These are phyloP conservation scores for Sporothrix protearum DNA, from an alignment of 2,329 filamentous ascomycete genomes.

Conservation along the genomic window DNA sequence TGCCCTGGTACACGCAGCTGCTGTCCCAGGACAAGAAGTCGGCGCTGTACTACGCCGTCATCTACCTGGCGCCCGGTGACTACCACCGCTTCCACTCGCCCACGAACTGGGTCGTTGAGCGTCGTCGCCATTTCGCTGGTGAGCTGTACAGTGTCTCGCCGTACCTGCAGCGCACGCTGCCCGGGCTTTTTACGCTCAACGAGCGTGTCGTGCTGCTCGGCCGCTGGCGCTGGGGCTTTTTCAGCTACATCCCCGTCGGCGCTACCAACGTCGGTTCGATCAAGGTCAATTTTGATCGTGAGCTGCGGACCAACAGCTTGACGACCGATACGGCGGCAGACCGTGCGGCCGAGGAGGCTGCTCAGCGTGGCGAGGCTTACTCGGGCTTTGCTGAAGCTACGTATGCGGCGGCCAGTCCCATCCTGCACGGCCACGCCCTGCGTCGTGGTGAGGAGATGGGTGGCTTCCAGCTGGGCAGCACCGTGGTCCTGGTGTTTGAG, in stretches of 20 bases:
- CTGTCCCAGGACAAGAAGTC: slow-evolving; percentile 61
- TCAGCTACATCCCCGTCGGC: slow-evolving; percentile 90
- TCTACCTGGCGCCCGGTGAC: slow-evolving; percentile 95
- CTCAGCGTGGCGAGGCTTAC: slow-evolving; percentile 72
- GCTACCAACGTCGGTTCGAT: slow-evolving; percentile 98
- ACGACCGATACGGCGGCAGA: slow-evolving; percentile 91
- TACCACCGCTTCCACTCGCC: slow-evolving; percentile 98
- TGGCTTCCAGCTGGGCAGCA: slow-evolving; percentile 92
- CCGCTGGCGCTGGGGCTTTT: slow-evolving; percentile 96
- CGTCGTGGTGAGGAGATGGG: slow-evolving; percentile 94
- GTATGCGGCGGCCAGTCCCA: slow-evolving; percentile 71
- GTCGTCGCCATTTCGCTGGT: slow-evolving; percentile 92
- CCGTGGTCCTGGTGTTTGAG: slow-evolving; percentile 93
- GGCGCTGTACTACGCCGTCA: slow-evolving; percentile 80
- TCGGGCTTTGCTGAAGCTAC: slow-evolving; percentile 90
- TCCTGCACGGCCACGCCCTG: slow-evolving; percentile 79
- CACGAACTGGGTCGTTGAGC: slow-evolving; percentile 90
- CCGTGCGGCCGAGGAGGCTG: slow-evolving; percentile 74
- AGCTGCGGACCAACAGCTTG: slow-evolving; percentile 88
- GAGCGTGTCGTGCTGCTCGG: slow-evolving; percentile 92
- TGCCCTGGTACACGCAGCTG: slow-evolving; percentile 69
- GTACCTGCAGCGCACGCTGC: slow-evolving; percentile 87
- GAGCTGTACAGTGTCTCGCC: slow-evolving; percentile 94
- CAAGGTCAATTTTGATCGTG: slow-evolving; percentile 92
- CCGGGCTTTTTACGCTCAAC: slow-evolving; percentile 93